A percentile compares a stretch with the other conserved stretches of the same genome.
These are phyloP conservation scores for Penicillium sp. DNA, from an alignment of 2,329 filamentous ascomycete genomes.

Conservation along the genomic window DNA sequence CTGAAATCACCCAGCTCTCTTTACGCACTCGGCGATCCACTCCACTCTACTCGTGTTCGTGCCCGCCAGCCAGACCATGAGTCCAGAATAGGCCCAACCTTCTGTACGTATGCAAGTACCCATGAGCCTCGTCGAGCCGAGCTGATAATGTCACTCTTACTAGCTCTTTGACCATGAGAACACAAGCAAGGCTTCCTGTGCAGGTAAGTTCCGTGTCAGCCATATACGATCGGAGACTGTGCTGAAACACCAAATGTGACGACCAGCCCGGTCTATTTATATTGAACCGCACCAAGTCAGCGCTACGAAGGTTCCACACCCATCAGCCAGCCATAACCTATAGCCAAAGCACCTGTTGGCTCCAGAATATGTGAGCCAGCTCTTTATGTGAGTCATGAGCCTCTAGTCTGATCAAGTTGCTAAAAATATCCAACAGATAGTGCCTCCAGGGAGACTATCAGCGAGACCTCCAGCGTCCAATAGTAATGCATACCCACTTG, in stretches of 20 bases:
- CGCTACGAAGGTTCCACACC: background rate
- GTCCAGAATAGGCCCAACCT: background rate
- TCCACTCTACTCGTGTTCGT: background rate
- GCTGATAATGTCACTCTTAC: background rate
- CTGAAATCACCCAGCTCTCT: background rate
- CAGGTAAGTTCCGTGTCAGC: background rate
- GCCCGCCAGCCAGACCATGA: background rate
- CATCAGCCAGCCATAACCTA: background rate
- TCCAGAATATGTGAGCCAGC: background rate
- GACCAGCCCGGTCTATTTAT: background rate
- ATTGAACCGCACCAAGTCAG: background rate
- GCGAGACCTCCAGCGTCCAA: too few relatives aligned
- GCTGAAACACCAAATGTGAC: background rate
- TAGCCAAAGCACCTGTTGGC: background rate
- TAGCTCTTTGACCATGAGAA: background rate
- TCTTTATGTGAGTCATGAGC: background rate
- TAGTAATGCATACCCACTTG: too few relatives aligned
- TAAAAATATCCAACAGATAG: background rate
- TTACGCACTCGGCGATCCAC: background rate
- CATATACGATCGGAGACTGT: background rate
- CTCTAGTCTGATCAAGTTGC: background rate
- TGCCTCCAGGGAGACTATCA: background rate
- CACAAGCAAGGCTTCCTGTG: background rate
- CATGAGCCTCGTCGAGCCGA: background rate
- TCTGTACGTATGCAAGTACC: background rate